These are phyloP conservation scores for Diutina mesorugosa DNA, from an alignment of 1,139 yeast species.

Conservation along the genomic window DNA sequence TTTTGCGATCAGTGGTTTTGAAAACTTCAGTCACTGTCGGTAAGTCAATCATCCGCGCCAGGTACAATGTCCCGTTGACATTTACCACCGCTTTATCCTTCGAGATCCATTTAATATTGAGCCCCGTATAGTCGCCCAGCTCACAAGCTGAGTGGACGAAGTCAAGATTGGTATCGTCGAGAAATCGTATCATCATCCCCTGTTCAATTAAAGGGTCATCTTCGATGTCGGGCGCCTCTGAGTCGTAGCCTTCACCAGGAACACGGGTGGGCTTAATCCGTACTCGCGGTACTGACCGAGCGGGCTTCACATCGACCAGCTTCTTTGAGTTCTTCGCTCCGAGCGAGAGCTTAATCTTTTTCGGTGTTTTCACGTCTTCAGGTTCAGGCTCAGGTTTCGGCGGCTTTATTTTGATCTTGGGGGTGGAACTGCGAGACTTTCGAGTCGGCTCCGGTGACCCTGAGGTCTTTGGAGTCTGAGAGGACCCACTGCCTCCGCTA, in stretches of 20 bases:
- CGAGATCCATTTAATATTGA: slow-evolving; percentile 73
- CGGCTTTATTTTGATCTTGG: slow-evolving; percentile 1
- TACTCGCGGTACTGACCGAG: slow-evolving; percentile 40
- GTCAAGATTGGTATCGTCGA: slow-evolving; percentile 71
- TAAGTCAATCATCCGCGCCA: slow-evolving; percentile 77
- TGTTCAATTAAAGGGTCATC: slow-evolving; percentile 90
- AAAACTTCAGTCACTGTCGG: slow-evolving; percentile 85
- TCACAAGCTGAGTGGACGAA: slow-evolving; percentile 70
- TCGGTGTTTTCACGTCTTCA: background rate
- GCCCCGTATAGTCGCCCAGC: slow-evolving; percentile 63
- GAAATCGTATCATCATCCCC: slow-evolving; percentile 66
- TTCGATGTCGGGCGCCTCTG: slow-evolving; percentile 93
- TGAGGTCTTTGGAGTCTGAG: background rate
- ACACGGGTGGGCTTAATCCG: slow-evolving; percentile 73
- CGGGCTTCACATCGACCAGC: background rate
- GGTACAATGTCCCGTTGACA: slow-evolving; percentile 46
- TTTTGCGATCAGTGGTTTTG: slow-evolving; percentile 83
- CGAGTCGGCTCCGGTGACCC: background rate
- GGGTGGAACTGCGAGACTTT: background rate
- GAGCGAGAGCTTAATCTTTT: background rate
- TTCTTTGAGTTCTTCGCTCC: background rate
- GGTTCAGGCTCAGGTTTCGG: background rate
- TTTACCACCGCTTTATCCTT: slow-evolving; percentile 60
- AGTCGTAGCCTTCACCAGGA: slow-evolving; percentile 94
- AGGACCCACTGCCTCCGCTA: background rate